phyloP scores from a whole-genome alignment of 257 asterid genomes.

The Echium plantagineum region DNA sequence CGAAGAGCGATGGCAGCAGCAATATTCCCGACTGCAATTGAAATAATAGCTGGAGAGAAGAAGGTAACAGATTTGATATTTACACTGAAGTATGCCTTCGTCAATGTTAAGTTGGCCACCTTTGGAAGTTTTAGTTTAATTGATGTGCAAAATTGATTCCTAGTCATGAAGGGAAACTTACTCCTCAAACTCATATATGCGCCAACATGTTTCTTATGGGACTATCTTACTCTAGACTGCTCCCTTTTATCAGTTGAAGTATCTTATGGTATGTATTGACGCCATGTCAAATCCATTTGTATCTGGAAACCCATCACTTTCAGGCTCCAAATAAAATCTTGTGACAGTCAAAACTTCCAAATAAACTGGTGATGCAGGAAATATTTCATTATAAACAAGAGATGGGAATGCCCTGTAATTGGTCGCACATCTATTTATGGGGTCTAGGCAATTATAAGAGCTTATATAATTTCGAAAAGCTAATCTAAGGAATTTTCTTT shows the following conservation, averaged over 20 bases:
- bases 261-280: background rate
- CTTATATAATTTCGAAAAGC: background rate
- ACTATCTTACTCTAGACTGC: no score
- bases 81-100: background rate
- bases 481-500: constrained; percentile 14
- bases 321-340: background rate
- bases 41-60: constrained; percentile 72
- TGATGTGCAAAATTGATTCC: background rate
- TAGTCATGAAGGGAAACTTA: background rate
- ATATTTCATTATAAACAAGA: no score
- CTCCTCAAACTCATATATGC: background rate
- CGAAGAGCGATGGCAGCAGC: constrained; percentile 87
- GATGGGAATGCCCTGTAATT: background rate
- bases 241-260: no score
- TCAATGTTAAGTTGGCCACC: background rate
- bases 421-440: background rate
- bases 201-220: background rate
- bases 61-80: constrained; percentile 41
- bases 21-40: constrained; percentile 92
- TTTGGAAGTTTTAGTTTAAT: no score
- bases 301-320: background rate
- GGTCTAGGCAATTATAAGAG: background rate
- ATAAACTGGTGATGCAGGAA: background rate
- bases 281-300: background rate
- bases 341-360: background rate